Percentiles rank a stretch among this genome's conserved stretches.
These are phyloP conservation scores for Diutina scorzettiae DNA, from an alignment of 1,139 yeast species.

Conservation along the genomic window DNA sequence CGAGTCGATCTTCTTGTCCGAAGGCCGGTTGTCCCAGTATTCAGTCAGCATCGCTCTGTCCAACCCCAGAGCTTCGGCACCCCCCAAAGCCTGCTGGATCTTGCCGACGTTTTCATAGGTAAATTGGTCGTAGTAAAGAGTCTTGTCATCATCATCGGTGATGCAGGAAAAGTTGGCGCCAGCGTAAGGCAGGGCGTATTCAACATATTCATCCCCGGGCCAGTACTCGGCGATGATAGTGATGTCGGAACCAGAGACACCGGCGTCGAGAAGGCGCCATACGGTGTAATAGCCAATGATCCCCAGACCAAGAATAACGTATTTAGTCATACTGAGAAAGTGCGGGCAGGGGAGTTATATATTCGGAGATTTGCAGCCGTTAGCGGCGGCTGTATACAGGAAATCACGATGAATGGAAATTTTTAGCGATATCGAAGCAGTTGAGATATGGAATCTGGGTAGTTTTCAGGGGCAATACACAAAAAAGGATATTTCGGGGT, in stretches of 20 bases:
- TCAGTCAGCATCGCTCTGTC: constrained; percentile 43
- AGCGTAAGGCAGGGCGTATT: constrained; percentile 72
- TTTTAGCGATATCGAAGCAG: neutral
- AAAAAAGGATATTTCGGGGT: no score
- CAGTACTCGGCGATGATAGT: constrained; percentile 48
- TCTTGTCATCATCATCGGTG: constrained; percentile 42
- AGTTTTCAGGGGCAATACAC: no score
- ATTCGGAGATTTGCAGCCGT: no score
- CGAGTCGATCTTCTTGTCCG: constrained; percentile 29
- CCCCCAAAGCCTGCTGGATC: constrained; percentile 39
- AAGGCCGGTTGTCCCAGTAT: constrained; percentile 38
- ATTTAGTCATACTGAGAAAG: constrained; percentile 14
- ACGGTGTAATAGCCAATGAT: constrained; percentile 61
- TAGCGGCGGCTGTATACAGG: no score
- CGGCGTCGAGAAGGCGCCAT: constrained; percentile 36
- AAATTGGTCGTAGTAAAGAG: constrained; percentile 39
- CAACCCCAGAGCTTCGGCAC: constrained; percentile 36
- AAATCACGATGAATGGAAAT: neutral
- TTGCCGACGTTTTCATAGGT: constrained; percentile 38
- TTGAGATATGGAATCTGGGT: no score
- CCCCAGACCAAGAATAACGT: constrained; percentile 39
- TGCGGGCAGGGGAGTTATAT: no score
- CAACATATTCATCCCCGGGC: constrained; percentile 64
- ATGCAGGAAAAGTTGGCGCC: constrained; percentile 66
- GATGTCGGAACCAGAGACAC: constrained; percentile 34